Percentiles rank a stretch among this genome's conserved stretches.
phyloP scores from a whole-genome alignment of 345 rosid species.

The Stellera chamaejasme region DNA sequence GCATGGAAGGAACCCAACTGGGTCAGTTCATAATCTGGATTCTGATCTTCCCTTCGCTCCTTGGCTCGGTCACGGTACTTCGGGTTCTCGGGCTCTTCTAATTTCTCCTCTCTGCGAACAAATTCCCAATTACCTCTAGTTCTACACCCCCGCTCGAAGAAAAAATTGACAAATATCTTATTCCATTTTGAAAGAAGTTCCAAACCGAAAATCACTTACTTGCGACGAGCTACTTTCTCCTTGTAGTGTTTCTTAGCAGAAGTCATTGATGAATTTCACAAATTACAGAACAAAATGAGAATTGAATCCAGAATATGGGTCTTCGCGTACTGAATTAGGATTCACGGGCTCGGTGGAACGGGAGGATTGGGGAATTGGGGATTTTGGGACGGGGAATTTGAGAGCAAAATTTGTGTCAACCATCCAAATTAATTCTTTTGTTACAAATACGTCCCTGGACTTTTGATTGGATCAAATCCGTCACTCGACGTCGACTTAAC shows the following conservation, averaged over 20 bases:
- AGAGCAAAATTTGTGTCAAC: too few relatives aligned
- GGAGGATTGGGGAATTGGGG: background rate
- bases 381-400: background rate
- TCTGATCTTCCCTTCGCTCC: slow-evolving; percentile 95
- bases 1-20: slow-evolving; percentile 91
- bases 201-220: slow-evolving; percentile 23
- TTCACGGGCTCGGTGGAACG: slow-evolving; percentile 10
- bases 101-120: slow-evolving; percentile 70
- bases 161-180: background rate
- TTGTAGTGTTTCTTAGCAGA: slow-evolving; percentile 68
- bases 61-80: slow-evolving; percentile 92
- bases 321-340: slow-evolving; percentile 12
- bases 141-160: background rate
- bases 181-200: background rate
- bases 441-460: too few relatives aligned
- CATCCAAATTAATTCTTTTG: too few relatives aligned
- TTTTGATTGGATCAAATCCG: too few relatives aligned
- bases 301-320: background rate
- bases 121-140: slow-evolving; percentile 1
- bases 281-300: background rate
- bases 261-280: slow-evolving; percentile 30
- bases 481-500: too few relatives aligned
- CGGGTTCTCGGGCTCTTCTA: slow-evolving; percentile 68
- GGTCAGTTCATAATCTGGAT: slow-evolving; percentile 84
- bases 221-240: slow-evolving; percentile 82